These are phyloP conservation scores for Suillus luteus DNA, from an alignment of 768 basidiomycete genomes.

Conservation along the genomic window DNA sequence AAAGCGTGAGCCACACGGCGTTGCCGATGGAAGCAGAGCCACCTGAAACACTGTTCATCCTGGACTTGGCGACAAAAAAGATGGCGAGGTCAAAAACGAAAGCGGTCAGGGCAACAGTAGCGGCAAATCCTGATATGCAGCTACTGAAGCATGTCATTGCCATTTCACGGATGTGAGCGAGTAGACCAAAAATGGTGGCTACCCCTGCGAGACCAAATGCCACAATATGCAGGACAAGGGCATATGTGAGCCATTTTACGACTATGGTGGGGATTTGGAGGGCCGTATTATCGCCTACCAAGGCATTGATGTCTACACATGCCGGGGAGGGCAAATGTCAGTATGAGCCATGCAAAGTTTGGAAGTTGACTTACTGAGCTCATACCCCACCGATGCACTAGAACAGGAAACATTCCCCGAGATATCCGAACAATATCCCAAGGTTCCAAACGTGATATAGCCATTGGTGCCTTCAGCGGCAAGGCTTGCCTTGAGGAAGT, in stretches of 20 bases:
- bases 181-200: slow-evolving; percentile 78
- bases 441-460: slow-evolving; percentile 79
- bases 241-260: slow-evolving; percentile 96
- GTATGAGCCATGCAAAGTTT: slow-evolving; percentile 8
- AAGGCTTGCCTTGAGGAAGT: slow-evolving; percentile 81
- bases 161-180: slow-evolving; percentile 87
- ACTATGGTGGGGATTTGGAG: slow-evolving; percentile 79
- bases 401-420: slow-evolving; percentile 67
- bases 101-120: slow-evolving; percentile 75
- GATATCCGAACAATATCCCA: slow-evolving; percentile 82
- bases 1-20: slow-evolving; percentile 89
- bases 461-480: slow-evolving; percentile 50
- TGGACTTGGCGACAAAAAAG: slow-evolving; percentile 86
- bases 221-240: slow-evolving; percentile 88
- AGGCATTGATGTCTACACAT: slow-evolving; percentile 70
- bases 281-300: slow-evolving; percentile 67
- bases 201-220: slow-evolving; percentile 75
- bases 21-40: slow-evolving; percentile 83
- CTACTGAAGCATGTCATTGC: slow-evolving; percentile 84
- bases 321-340: background rate
- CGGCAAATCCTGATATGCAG: slow-evolving; percentile 80
- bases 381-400: slow-evolving; percentile 80
- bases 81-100: slow-evolving; percentile 92
- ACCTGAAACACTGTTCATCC: slow-evolving; percentile 73
- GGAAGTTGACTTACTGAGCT: slow-evolving; percentile 65